Evolutionary conservation across 2,329 filamentous ascomycete species (phyloP).

Genomic region (Colletotrichum abscissum): DNA sequence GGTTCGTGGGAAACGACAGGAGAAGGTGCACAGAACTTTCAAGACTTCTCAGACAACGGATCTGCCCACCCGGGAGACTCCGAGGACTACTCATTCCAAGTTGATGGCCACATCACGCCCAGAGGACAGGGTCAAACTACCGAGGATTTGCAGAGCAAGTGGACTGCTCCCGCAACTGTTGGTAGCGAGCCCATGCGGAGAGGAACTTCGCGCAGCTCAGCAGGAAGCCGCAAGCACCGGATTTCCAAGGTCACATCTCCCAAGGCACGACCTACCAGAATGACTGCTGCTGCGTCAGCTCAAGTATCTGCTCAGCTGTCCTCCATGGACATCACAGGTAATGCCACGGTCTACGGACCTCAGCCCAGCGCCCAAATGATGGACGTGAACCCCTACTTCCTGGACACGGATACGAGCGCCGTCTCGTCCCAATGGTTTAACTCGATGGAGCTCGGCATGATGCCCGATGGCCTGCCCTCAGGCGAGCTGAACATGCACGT

Average conservation of each 20-base stretch:
- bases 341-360: constrained; percentile 54
- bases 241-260: constrained; percentile 54
- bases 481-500: constrained; percentile 62
- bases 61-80: constrained; percentile 62
- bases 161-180: constrained; percentile 54
- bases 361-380: constrained; percentile 51
- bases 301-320: constrained; percentile 61
- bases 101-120: constrained; percentile 62
- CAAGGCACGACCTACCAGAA: constrained; percentile 55
- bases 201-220: constrained; percentile 55
- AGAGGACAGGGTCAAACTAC: constrained; percentile 60
- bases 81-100: constrained; percentile 64
- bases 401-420: constrained; percentile 60
- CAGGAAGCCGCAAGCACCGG: constrained; percentile 57
- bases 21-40: constrained; percentile 72
- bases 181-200: constrained; percentile 57
- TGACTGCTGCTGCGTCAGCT: constrained; percentile 57
- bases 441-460: constrained; percentile 56
- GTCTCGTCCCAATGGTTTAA: constrained; percentile 63
- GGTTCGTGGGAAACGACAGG: constrained; percentile 67
- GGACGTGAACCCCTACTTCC: constrained; percentile 63
- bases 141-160: constrained; percentile 61
- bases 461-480: constrained; percentile 56
- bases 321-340: constrained; percentile 64
- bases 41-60: constrained; percentile 62